Evolutionary conservation across 1,284 basidiomycete genomes (phyloP).

Genomic region (Ceraceosorus guamensis): DNA sequence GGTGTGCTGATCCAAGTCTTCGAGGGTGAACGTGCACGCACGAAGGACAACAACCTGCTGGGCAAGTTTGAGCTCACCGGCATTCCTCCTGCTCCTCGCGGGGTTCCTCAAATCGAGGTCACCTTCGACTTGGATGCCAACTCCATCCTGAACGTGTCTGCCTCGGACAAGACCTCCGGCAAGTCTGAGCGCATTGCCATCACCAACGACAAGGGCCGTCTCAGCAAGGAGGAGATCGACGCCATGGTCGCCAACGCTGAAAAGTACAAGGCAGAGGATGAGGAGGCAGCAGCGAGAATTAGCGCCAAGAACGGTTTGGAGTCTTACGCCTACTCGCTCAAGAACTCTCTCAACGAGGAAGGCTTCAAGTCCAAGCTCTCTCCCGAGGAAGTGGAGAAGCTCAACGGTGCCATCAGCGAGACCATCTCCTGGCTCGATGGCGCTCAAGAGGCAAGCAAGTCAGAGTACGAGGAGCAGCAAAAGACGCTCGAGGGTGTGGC

Average conservation of each 20-base stretch:
- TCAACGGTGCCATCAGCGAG: constrained; percentile 76
- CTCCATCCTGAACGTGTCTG: constrained; percentile 93
- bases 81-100: constrained; percentile 94
- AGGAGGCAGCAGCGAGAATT: constrained; percentile 61
- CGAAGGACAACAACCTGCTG: constrained; percentile 98
- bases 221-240: constrained; percentile 97
- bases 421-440: constrained; percentile 80
- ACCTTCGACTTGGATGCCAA: constrained; percentile 99
- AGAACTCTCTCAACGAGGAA: constrained; percentile 59
- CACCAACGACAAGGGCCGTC: constrained; percentile 96
- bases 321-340: constrained; percentile 92
- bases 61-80: constrained; percentile 98
- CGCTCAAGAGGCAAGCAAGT: constrained; percentile 83
- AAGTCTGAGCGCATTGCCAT: constrained; percentile 90
- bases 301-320: constrained; percentile 70
- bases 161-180: constrained; percentile 93
- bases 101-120: constrained; percentile 96
- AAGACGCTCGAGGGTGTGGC: constrained; percentile 88
- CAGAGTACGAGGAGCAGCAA: constrained; percentile 91
- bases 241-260: constrained; percentile 67
- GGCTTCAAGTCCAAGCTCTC: constrained; percentile 68
- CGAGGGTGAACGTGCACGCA: constrained; percentile 97
- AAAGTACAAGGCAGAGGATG: constrained; percentile 70
- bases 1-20: constrained; percentile 97
- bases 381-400: constrained; percentile 75